These are phyloP conservation scores for Cladosporium oxysporum DNA, from an alignment of 2,329 filamentous ascomycete species.

Conservation along the genomic window DNA sequence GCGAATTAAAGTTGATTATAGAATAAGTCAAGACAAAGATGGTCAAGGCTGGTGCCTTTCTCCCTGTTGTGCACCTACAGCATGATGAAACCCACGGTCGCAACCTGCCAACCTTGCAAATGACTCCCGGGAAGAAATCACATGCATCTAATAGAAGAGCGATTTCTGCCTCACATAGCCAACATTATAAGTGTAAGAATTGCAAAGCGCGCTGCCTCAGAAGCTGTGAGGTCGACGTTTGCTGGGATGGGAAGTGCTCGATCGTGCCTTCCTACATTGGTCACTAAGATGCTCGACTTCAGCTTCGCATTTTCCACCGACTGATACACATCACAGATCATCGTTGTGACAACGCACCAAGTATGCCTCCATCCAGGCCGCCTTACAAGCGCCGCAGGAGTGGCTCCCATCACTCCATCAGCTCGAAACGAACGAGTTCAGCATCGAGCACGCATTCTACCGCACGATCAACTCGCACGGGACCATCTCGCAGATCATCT, in stretches of 20 bases:
- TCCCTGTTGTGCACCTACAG: background rate
- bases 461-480: background rate
- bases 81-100: too few relatives aligned
- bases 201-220: background rate
- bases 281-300: background rate
- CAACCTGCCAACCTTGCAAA: too few relatives aligned
- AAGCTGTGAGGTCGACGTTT: background rate
- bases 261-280: background rate
- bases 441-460: background rate
- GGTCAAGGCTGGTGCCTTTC: too few relatives aligned
- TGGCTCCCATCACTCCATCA: background rate
- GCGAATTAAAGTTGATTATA: background rate
- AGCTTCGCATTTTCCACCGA: background rate
- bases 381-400: conserved; percentile 21
- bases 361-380: background rate
- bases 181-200: background rate
- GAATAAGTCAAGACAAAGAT: too few relatives aligned
- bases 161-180: background rate
- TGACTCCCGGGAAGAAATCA: too few relatives aligned
- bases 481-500: background rate
- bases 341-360: background rate
- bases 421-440: conserved; percentile 2
- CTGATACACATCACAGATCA: background rate
- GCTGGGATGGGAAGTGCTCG: background rate
- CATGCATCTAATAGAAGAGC: background rate